phyloP scores from a whole-genome alignment of 345 rosid genomes.

The Gynandropsis gynandra region DNA sequence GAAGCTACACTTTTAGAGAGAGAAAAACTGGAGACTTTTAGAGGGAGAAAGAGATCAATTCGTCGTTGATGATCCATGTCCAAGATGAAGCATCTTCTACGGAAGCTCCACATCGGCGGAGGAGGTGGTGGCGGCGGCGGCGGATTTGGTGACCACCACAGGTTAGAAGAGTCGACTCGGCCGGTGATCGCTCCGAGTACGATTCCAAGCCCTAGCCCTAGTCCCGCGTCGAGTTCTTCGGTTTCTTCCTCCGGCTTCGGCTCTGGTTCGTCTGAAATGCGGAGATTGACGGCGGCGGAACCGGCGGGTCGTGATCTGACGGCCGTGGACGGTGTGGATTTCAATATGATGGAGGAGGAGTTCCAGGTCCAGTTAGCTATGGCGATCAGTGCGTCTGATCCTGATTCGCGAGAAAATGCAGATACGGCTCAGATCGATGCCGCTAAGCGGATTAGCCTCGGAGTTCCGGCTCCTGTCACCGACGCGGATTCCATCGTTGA shows the following conservation, averaged over 20 bases:
- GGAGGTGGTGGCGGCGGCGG: slow-evolving; percentile 76
- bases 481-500: slow-evolving; percentile 46
- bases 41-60: slow-evolving; percentile 30
- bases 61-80: slow-evolving; percentile 81
- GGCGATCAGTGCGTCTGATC: slow-evolving; percentile 93
- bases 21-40: slow-evolving; percentile 19
- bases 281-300: slow-evolving; percentile 45
- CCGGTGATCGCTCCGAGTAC: slow-evolving; percentile 42
- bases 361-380: slow-evolving; percentile 90
- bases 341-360: slow-evolving; percentile 81
- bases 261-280: slow-evolving; percentile 32
- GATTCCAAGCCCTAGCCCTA: slow-evolving; percentile 32
- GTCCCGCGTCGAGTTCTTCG: slow-evolving; percentile 26
- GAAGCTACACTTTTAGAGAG: slow-evolving; percentile 22
- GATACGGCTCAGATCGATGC: slow-evolving; percentile 94
- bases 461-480: slow-evolving; percentile 44
- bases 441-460: slow-evolving; percentile 90
- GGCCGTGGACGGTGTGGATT: slow-evolving; percentile 40
- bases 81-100: slow-evolving; percentile 84
- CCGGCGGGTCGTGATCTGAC: slow-evolving; percentile 39
- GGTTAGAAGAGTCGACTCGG: slow-evolving; percentile 32
- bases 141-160: slow-evolving; percentile 50
- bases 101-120: slow-evolving; percentile 91
- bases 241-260: slow-evolving; percentile 37
- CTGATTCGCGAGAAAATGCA: slow-evolving; percentile 52